phyloP scores from a whole-genome alignment of 2,329 filamentous ascomycete genomes.

The Teratosphaeriaceae sp. region DNA sequence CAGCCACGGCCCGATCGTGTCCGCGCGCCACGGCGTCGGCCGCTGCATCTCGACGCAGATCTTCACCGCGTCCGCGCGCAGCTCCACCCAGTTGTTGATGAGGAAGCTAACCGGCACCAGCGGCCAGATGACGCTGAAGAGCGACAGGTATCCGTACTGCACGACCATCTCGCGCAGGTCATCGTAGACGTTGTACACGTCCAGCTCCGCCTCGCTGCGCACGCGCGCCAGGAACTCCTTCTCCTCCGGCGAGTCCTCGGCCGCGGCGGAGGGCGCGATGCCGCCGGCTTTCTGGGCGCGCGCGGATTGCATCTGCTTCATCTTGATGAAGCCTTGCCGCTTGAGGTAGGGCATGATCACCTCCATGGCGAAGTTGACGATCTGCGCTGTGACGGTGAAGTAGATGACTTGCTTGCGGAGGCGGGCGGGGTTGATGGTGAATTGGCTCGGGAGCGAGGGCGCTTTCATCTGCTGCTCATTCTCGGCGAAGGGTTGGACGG shows the following conservation, averaged over 20 bases:
- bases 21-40: constrained; percentile 80
- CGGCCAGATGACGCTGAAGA: constrained; percentile 94
- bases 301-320: constrained; percentile 64
- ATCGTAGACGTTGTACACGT: constrained; percentile 78
- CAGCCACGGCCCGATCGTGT: constrained; percentile 92
- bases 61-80: constrained; percentile 89
- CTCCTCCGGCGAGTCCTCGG: constrained; percentile 69
- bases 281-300: constrained; percentile 50
- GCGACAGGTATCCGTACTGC: constrained; percentile 72
- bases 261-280: constrained; percentile 36
- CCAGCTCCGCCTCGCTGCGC: constrained; percentile 73
- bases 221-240: constrained; percentile 72
- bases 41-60: constrained; percentile 85
- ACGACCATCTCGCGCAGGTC: constrained; percentile 94
- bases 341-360: constrained; percentile 80
- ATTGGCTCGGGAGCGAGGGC: constrained; percentile 51
- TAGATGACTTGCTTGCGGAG: constrained; percentile 91
- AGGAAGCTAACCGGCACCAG: constrained; percentile 85
- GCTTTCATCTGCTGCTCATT: constrained; percentile 62
- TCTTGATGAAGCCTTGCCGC: constrained; percentile 68
- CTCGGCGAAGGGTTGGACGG: constrained; percentile 67
- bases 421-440: constrained; percentile 74
- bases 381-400: constrained; percentile 88
- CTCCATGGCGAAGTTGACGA: constrained; percentile 81
- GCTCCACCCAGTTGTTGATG: constrained; percentile 92